phyloP scores from a whole-genome alignment of 106 monocot species.

The Phalaenopsis aphrodite region DNA sequence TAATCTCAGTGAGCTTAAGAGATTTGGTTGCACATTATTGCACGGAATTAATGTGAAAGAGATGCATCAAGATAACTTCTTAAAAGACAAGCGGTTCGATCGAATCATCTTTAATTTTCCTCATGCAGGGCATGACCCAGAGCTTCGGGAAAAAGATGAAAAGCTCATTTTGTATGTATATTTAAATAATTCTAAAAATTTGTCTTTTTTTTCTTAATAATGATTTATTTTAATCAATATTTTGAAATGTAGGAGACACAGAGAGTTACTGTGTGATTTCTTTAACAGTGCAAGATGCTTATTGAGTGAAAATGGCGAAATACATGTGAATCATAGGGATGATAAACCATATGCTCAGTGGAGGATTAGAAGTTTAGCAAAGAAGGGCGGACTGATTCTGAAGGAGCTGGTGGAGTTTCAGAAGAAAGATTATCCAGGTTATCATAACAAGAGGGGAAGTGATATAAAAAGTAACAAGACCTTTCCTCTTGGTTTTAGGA shows the following conservation, averaged over 20 bases:
- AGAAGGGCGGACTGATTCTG: conserved; percentile 10
- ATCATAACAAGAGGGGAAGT: conserved; percentile 22
- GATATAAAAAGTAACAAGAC: conserved; percentile 13
- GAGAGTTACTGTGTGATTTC: conserved; percentile 4
- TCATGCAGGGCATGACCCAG: too few species aligned
- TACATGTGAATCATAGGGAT: neutral
- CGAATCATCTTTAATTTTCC: too few species aligned
- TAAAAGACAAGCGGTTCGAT: too few species aligned
- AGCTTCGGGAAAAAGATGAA: too few species aligned
- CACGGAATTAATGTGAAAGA: conserved; percentile 17
- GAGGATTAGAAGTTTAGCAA: conserved; percentile 12
- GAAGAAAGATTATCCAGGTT: conserved; percentile 11
- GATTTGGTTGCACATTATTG: conserved; percentile 6
- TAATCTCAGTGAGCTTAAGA: neutral
- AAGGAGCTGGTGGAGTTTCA: conserved; percentile 7
- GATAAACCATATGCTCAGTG: conserved; percentile 11
- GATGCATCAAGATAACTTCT: conserved; percentile 5
- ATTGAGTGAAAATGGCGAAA: neutral
- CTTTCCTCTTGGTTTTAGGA: conserved; percentile 4
- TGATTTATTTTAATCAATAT: too few species aligned
- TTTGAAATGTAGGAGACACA: neutral
- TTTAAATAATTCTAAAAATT: too few species aligned
- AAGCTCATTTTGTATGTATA: too few species aligned
- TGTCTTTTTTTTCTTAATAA: too few species aligned
- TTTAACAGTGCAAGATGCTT: neutral